A percentile compares a stretch with the other conserved stretches of the same genome.
Evolutionary conservation across 306 rosid species (phyloP).

Genomic region (Lotus japonicus): DNA sequence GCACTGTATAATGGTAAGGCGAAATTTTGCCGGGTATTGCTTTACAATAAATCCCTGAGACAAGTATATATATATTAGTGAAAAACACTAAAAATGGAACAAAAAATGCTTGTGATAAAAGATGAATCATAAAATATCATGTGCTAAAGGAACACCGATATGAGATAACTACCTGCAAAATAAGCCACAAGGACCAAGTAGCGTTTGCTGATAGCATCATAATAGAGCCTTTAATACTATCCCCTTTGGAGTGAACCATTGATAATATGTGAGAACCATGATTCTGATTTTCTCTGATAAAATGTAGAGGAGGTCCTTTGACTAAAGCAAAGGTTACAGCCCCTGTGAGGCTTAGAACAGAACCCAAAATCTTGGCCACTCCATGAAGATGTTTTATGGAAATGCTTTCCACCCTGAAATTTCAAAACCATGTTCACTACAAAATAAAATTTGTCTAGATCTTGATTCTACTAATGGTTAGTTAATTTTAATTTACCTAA

Average conservation of each 20-base stretch:
- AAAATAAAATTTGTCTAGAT: background rate
- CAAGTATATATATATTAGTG: background rate
- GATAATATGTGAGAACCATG: background rate
- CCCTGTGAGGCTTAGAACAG: slow-evolving; percentile 56
- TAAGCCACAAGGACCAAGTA: slow-evolving; percentile 80
- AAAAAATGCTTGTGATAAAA: background rate
- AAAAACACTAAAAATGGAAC: background rate
- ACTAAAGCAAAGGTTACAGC: slow-evolving; percentile 69
- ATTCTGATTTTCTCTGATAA: slow-evolving; percentile 32
- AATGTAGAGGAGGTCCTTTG: slow-evolving; percentile 59
- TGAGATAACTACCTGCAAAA: slow-evolving; percentile 56
- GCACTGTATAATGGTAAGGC: slow-evolving; percentile 72
- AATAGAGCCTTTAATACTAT: slow-evolving; percentile 55
- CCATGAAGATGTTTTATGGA: slow-evolving; percentile 49
- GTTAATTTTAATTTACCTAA: slow-evolving; percentile 36
- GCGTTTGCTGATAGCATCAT: slow-evolving; percentile 80
- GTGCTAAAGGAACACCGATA: background rate
- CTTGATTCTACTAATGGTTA: background rate
- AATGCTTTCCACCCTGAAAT: slow-evolving; percentile 63
- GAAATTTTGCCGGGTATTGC: slow-evolving; percentile 76
- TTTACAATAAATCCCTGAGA: slow-evolving; percentile 56
- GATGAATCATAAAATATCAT: background rate
- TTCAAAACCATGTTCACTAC: background rate
- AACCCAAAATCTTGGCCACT: slow-evolving; percentile 67
- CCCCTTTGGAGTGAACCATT: slow-evolving; percentile 25